Base-by-base conservation (phyloP, 2,329 filamentous ascomycete genomes). In the Hypocrella siamensis region DNA sequence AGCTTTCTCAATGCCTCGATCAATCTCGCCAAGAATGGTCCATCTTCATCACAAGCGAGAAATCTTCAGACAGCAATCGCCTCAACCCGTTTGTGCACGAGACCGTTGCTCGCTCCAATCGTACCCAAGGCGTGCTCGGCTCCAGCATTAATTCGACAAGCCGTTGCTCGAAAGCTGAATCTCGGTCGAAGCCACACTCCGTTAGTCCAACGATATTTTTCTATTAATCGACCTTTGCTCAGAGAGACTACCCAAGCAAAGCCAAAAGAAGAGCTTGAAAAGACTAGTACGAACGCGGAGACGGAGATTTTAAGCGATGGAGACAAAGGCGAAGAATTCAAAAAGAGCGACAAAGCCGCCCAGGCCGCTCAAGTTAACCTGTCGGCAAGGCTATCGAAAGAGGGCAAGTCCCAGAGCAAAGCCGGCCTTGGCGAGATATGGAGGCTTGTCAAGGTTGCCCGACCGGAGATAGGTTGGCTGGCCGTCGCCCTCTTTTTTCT, bases 331-430 rank as follows among this genome's bases (percentile, higher is more conserved):
- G 41, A 55, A 19, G 56, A 59, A 12, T 70, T 72, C 28, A 61
- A 71, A 33, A 69, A 77, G 44, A 86, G 82, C 36, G 88, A 93
- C 51, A 88, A 79, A 54, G 90, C 86, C 21, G 71, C 77, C 10
- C 76, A 84, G 46, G 90, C 86, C 9, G 80, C 86, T 3, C 79
- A 96, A 48, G 67, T 98, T 43, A 93, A 98, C 51, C 62, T 96
- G 44, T 77, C 78, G 40, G 90, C 90, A 11, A 82, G 81, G 41
- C 62, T 98, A 31, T 84, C 81, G 28, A 93, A 86, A 50, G 83
- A 92, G 41, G 79, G 81, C 15, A 75, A 74, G 43, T 51, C 57
- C 6, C 51, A 60, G 28, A 59, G 61, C 15, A 64, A 60, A 37
- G 73, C 79, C 16, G 79, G 80, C 8, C 61, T 75, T 39, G 61